Conservation (phyloP, 306 rosid genomes). For the Herpetospermum pedunculosum region DNA sequence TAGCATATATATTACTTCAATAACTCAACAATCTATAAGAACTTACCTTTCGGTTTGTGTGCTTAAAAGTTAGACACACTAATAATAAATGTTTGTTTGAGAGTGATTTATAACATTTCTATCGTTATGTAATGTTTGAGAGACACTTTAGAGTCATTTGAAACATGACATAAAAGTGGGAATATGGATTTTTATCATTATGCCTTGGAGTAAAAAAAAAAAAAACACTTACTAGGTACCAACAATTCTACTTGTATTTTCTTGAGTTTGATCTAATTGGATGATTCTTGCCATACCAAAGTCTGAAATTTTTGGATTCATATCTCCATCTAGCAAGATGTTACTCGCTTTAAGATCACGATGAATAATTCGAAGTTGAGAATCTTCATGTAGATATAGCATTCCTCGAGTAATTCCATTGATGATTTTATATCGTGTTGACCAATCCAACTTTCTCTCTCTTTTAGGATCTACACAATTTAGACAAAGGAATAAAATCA, state of each 20-base stretch:
- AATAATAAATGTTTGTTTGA: too few species aligned
- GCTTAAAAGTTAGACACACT: too few species aligned
- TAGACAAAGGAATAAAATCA: not conserved
- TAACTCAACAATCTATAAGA: not conserved
- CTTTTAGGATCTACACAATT: constrained; percentile 15
- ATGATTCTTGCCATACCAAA: constrained; percentile 31
- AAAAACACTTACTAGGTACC: constrained; percentile 28
- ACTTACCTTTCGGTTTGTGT: too few species aligned
- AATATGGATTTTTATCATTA: too few species aligned
- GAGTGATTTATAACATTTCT: too few species aligned
- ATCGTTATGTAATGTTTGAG: too few species aligned
- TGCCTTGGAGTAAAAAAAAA: not conserved
- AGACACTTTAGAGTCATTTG: too few species aligned
- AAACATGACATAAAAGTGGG: too few species aligned
- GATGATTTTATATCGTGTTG: constrained; percentile 18
- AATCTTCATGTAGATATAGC: constrained; percentile 27
- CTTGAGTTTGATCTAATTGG: constrained; percentile 23
- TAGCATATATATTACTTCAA: not conserved
- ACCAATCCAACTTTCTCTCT: constrained; percentile 22
- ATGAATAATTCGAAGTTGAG: too few species aligned
- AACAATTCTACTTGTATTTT: constrained; percentile 22
- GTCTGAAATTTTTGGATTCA: constrained; percentile 32
- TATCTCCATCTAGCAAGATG: constrained; percentile 24
- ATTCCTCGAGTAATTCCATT: constrained; percentile 21
- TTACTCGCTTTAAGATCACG: too few species aligned